phyloP scores from a whole-genome alignment of 179 eudicot genomes.

The Actinidia polygama region DNA sequence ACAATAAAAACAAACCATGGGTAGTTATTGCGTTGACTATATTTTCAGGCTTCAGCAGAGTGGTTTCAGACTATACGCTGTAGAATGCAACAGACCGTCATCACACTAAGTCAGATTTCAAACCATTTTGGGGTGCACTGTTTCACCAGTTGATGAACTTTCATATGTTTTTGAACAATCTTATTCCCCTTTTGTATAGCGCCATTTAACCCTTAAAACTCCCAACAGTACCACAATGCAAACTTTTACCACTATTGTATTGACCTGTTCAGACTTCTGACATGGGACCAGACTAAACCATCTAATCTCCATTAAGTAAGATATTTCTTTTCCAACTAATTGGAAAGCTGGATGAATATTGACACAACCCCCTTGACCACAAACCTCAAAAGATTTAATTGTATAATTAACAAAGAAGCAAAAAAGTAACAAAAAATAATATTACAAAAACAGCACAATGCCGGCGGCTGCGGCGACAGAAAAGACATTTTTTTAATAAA shows the following conservation, averaged over 20 bases:
- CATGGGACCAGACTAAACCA: background rate
- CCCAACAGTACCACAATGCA: background rate
- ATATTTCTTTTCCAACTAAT: background rate
- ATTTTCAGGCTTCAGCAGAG: background rate
- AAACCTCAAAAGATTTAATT: too few species aligned
- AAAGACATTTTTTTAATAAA: too few species aligned
- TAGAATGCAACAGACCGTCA: background rate
- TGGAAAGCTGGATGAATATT: background rate
- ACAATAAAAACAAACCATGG: background rate
- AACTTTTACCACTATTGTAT: background rate
- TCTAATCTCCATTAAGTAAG: background rate
- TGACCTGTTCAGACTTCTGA: too few species aligned
- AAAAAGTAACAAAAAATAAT: background rate
- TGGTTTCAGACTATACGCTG: background rate
- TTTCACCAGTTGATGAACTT: background rate
- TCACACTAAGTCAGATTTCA: background rate
- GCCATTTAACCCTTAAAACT: background rate
- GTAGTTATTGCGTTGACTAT: background rate
- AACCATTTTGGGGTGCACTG: background rate
- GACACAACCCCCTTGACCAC: background rate
- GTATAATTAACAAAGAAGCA: too few species aligned
- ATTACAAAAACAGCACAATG: background rate
- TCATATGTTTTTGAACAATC: background rate
- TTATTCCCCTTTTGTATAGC: background rate
- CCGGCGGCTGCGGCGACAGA: too few species aligned